Base-by-base conservation (phyloP, 148 eudicot genomes). In the Dianthus caryophyllus region DNA sequence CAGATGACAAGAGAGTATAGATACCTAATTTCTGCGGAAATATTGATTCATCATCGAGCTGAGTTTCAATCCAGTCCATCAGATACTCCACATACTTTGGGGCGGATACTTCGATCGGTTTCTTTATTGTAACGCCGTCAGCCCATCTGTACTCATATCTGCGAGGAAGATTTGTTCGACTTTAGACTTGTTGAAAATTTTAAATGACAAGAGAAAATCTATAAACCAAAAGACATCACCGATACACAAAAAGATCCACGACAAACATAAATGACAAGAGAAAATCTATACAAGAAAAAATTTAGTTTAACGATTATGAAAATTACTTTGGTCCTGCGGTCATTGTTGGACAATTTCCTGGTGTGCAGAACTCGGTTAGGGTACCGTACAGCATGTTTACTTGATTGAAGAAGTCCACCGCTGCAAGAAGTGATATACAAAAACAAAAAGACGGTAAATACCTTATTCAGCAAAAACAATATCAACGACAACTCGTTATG, bases 131-230 rank as follows among this genome's bases (percentile, higher is more conserved):
- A 61, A 94, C 90, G 20, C 98, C 97, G 79, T 94, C 98, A 36
- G 98, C 98, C 98, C 98, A 94, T 66, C 96, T 76, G 71, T 94
- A 94, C 71, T 94, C 96, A 39, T 94, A 94, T 81, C 98, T 94
- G 83, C 52, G n/a, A n/a, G n/a, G n/a, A n/a, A n/a, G n/a, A n/a
- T n/a, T n/a, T n/a, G n/a, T n/a, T n/a, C n/a, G n/a, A n/a, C n/a
- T n/a, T n/a, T n/a, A n/a, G n/a, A n/a, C n/a, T n/a, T n/a, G n/a
- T n/a, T n/a, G n/a, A n/a, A n/a, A n/a, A n/a, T n/a, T n/a, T n/a
- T n/a, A n/a, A n/a, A n/a, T n/a, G n/a, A n/a, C n/a, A n/a, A n/a
- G n/a, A n/a, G n/a, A n/a, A n/a, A n/a, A n/a, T n/a, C n/a, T n/a
- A n/a, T n/a, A n/a, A n/a, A n/a, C n/a, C n/a, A n/a, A n/a, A n/a